A percentile compares a stretch with the other conserved stretches of the same genome.
These are phyloP conservation scores for Calonectria pseudoreteaudii DNA, from an alignment of 2,329 filamentous ascomycete genomes.

Conservation along the genomic window DNA sequence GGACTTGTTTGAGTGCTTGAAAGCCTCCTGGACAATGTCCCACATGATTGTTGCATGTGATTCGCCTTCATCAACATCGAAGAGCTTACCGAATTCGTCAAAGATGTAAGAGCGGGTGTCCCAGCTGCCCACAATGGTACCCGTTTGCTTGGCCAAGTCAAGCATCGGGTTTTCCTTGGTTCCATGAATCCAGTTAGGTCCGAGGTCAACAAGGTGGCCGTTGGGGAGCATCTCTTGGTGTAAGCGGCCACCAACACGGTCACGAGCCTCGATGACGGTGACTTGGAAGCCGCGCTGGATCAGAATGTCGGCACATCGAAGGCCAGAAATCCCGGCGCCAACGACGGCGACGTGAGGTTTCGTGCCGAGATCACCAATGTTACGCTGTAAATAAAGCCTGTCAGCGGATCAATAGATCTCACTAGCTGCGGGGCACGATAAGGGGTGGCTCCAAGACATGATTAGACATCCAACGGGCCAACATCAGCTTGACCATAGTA, in stretches of 20 bases:
- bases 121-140: conserved; percentile 60
- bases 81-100: conserved; percentile 64
- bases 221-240: conserved; percentile 62
- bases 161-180: conserved; percentile 78
- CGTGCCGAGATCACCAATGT: conserved; percentile 26
- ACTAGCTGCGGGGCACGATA: conserved; percentile 26
- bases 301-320: conserved; percentile 78
- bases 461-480: not conserved
- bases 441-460: not conserved
- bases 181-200: conserved; percentile 86
- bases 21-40: conserved; percentile 76
- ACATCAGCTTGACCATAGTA: not conserved
- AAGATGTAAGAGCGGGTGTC: conserved; percentile 68
- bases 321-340: conserved; percentile 76
- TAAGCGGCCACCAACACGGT: conserved; percentile 75
- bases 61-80: conserved; percentile 61
- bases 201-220: conserved; percentile 66
- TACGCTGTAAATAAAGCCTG: conserved; percentile 38
- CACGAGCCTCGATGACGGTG: conserved; percentile 75
- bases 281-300: conserved; percentile 74
- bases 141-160: conserved; percentile 72
- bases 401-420: conserved; percentile 38
- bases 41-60: conserved; percentile 69
- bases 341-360: conserved; percentile 73
- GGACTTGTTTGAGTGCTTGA: conserved; percentile 72